These are phyloP conservation scores for Boletus semigastroideus DNA, from an alignment of 1,284 basidiomycete genomes.

Conservation along the genomic window DNA sequence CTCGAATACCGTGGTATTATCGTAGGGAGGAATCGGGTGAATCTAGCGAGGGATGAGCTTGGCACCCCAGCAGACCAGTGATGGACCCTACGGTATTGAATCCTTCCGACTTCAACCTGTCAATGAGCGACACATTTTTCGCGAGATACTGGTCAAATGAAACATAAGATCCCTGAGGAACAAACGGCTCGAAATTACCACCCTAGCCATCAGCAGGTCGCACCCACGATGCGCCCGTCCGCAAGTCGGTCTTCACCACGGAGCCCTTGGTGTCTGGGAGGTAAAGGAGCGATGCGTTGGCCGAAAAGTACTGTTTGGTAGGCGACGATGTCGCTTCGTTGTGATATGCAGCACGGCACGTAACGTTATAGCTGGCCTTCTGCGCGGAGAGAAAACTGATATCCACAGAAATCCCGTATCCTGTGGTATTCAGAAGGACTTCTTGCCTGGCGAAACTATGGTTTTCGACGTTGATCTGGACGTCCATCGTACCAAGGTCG, in stretches of 20 bases:
- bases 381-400: slow-evolving; percentile 18
- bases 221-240: slow-evolving; percentile 29
- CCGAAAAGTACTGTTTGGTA: slow-evolving; percentile 16
- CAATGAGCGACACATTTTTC: slow-evolving; percentile 23
- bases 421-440: slow-evolving; percentile 54
- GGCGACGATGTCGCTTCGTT: slow-evolving; percentile 1
- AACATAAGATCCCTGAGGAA: slow-evolving; percentile 34
- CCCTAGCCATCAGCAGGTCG: slow-evolving; percentile 17
- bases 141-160: slow-evolving; percentile 19
- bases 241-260: slow-evolving; percentile 35
- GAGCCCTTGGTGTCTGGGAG: slow-evolving; percentile 29
- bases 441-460: slow-evolving; percentile 38
- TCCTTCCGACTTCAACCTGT: slow-evolving; percentile 22
- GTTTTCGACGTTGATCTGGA: slow-evolving; percentile 46
- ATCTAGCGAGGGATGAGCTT: slow-evolving; percentile 16
- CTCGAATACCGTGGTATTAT: slow-evolving; percentile 22
- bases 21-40: slow-evolving; percentile 33
- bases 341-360: slow-evolving; percentile 26
- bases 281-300: slow-evolving; percentile 30
- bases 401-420: slow-evolving; percentile 22
- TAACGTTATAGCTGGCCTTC: slow-evolving; percentile 20
- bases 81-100: slow-evolving; percentile 30
- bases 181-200: slow-evolving; percentile 24
- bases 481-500: slow-evolving; percentile 28
- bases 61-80: too few relatives aligned